Conservation (phyloP, 257 asterid genomes). For the Solanum chilense region DNA sequence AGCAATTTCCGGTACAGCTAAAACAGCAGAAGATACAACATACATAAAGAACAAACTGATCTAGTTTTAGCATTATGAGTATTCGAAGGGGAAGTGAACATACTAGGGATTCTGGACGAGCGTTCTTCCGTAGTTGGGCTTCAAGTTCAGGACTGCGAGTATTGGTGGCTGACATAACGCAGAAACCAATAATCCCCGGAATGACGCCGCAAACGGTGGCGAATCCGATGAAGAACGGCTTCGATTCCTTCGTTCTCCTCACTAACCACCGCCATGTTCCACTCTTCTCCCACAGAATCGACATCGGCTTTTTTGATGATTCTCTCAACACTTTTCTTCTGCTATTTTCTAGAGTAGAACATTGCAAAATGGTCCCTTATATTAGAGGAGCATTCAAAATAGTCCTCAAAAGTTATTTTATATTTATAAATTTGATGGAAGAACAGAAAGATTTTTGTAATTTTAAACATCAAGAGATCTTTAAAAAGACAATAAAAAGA, state of each 20-base stretch:
- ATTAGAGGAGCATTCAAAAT: neutral
- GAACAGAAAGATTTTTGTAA: neutral
- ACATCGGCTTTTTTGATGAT: constrained; percentile 13
- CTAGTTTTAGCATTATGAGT: neutral
- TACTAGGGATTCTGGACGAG: constrained; percentile 75
- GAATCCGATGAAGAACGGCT: constrained; percentile 73
- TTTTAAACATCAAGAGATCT: neutral
- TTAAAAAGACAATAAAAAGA: no score
- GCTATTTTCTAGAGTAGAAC: neutral
- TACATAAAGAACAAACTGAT: neutral
- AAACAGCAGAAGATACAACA: neutral
- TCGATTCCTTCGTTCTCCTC: constrained; percentile 67
- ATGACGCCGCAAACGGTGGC: constrained; percentile 89
- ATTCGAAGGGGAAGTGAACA: neutral
- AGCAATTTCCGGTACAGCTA: neutral
- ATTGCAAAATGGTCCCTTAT: neutral
- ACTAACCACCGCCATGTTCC: constrained; percentile 83
- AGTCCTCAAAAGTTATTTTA: neutral
- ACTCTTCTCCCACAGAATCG: constrained; percentile 70
- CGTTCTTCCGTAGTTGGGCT: constrained; percentile 67
- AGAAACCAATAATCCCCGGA: constrained; percentile 74
- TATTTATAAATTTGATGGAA: no score
- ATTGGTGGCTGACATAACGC: constrained; percentile 71
- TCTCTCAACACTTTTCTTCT: neutral
- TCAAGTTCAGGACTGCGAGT: constrained; percentile 63